Conservation (phyloP, 495 filamentous ascomycete species). For the Paragyromitra xinjiangensis region DNA sequence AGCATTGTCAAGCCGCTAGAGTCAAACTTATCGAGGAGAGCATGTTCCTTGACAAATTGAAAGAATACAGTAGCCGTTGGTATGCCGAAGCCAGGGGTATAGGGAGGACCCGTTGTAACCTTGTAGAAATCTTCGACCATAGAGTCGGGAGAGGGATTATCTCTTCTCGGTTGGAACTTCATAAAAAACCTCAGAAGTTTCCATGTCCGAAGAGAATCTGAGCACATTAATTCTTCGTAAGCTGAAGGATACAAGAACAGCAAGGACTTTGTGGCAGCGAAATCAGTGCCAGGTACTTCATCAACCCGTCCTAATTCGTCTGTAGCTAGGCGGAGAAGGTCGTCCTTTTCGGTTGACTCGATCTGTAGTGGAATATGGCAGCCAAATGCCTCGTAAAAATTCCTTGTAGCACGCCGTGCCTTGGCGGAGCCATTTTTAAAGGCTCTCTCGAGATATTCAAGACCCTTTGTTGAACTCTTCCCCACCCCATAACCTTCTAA, state of each 20-base stretch:
- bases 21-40: neutral
- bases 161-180: too few relatives aligned
- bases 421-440: neutral
- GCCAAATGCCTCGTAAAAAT: neutral
- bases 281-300: too few relatives aligned
- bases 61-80: neutral
- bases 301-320: neutral
- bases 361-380: neutral
- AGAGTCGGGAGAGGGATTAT: too few relatives aligned
- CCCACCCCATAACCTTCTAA: neutral
- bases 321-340: neutral
- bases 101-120: neutral
- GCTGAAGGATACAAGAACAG: neutral
- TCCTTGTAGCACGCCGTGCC: neutral
- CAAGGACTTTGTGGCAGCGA: neutral
- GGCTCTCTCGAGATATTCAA: neutral
- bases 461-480: neutral
- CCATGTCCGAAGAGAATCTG: neutral
- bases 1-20: neutral
- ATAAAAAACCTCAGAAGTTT: neutral
- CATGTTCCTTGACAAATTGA: neutral
- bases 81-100: neutral
- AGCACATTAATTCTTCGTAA: neutral
- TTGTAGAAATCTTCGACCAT: neutral
- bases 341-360: neutral